Evolutionary conservation across 495 filamentous ascomycete genomes (phyloP).

Genomic region (Xylaria nigripes): DNA sequence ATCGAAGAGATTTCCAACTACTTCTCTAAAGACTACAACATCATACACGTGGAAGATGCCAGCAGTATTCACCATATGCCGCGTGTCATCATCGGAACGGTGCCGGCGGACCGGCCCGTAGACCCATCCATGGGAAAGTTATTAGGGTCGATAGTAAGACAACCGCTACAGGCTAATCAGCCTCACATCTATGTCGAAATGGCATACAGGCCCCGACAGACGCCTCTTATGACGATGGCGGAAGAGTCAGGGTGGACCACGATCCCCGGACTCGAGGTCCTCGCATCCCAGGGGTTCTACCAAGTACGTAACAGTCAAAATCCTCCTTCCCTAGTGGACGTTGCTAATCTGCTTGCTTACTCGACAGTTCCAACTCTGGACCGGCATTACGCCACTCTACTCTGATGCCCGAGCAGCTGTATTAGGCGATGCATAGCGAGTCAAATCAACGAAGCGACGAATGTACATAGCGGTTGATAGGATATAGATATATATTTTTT

Average conservation of each 20-base stretch:
- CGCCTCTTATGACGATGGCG: constrained; percentile 79
- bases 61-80: constrained; percentile 50
- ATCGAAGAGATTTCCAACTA: constrained; percentile 56
- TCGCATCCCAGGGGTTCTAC: constrained; percentile 82
- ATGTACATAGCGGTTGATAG: neutral
- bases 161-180: constrained; percentile 34
- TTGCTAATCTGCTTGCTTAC: constrained; percentile 7
- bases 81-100: constrained; percentile 73
- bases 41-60: constrained; percentile 49
- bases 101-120: constrained; percentile 83
- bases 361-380: constrained; percentile 67
- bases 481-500: neutral
- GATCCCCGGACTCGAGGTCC: constrained; percentile 79
- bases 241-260: constrained; percentile 74
- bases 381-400: constrained; percentile 64
- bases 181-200: constrained; percentile 76
- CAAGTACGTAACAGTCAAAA: constrained; percentile 36
- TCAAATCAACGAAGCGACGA: neutral
- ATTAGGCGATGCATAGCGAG: constrained; percentile 26
- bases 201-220: constrained; percentile 86
- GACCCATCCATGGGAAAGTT: constrained; percentile 62
- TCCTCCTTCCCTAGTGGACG: neutral
- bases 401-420: constrained; percentile 51
- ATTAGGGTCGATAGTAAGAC: constrained; percentile 54
- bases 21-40: constrained; percentile 69